phyloP scores from a whole-genome alignment of 352 stramenopile species.

The Aphanomyces stellatus region DNA sequence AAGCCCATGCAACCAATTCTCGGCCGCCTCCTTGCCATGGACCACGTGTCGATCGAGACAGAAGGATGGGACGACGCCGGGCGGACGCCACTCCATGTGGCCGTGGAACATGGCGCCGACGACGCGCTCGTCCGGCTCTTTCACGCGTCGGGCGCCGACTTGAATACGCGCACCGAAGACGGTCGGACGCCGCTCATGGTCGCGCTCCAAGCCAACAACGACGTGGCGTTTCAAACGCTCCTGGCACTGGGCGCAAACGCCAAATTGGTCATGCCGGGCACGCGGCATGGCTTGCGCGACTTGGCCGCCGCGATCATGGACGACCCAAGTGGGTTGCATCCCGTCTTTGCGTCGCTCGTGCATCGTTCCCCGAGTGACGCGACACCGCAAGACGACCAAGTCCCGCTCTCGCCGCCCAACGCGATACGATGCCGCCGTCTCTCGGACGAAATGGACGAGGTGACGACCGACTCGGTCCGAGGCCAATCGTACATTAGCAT shows the following conservation, averaged over 20 bases:
- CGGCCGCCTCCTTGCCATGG: conserved; percentile 35
- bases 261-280: conserved; percentile 33
- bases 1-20: conserved; percentile 30
- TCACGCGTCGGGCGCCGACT: conserved; percentile 34
- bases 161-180: conserved; percentile 58
- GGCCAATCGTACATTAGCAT: background rate
- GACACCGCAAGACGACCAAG: background rate
- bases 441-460: background rate
- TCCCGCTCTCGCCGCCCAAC: too few relatives aligned
- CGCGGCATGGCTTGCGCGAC: conserved; percentile 42
- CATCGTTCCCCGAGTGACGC: background rate
- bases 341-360: background rate
- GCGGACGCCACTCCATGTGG: conserved; percentile 44
- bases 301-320: conserved; percentile 23
- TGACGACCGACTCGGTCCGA: background rate
- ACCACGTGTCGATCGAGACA: conserved; percentile 34
- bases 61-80: conserved; percentile 45
- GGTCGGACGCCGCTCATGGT: conserved; percentile 39
- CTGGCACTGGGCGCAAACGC: conserved; percentile 38
- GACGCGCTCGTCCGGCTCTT: conserved; percentile 39
- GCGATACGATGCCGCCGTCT: too few relatives aligned
- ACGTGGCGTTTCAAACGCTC: conserved; percentile 36
- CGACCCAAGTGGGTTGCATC: background rate
- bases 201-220: conserved; percentile 42
- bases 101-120: conserved; percentile 35